Percentiles rank a stretch among this genome's conserved stretches.
Evolutionary conservation across 148 eudicot genomes (phyloP).

Genomic region (Rhododendron simsii): DNA sequence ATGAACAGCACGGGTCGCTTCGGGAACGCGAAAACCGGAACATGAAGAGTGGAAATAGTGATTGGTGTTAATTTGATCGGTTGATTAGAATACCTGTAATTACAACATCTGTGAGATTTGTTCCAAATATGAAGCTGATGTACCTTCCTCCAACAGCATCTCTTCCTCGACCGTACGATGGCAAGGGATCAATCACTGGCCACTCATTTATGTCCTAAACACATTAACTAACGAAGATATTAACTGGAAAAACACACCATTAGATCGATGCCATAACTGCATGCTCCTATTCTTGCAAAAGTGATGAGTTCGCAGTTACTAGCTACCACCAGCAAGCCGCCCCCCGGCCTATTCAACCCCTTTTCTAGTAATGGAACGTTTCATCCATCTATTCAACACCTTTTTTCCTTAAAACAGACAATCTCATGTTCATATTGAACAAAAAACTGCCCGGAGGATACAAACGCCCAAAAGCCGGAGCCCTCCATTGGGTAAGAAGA

Average conservation of each 20-base stretch:
- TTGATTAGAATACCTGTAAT: conserved; percentile 54
- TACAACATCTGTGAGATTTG: conserved; percentile 82
- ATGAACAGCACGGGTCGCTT: not conserved
- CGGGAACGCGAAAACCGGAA: not conserved
- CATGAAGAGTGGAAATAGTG: not conserved
- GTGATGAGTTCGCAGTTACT: not conserved
- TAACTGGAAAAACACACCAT: not conserved
- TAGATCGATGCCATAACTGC: not conserved
- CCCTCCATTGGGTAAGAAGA: too few relatives aligned
- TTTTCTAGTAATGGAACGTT: too few relatives aligned
- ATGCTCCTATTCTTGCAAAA: not conserved
- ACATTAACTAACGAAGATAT: not conserved
- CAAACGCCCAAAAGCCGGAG: too few relatives aligned
- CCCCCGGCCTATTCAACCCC: too few relatives aligned
- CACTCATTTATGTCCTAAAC: conserved; percentile 55
- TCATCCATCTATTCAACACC: too few relatives aligned
- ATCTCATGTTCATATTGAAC: too few relatives aligned
- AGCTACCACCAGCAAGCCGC: too few relatives aligned
- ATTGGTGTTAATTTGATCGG: not conserved
- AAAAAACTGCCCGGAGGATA: too few relatives aligned
- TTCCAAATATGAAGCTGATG: conserved; percentile 66
- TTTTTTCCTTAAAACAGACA: too few relatives aligned
- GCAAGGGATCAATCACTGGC: conserved; percentile 67
- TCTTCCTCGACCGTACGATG: conserved; percentile 88
- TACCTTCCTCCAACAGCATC: conserved; percentile 73